Conservation (phyloP, 352 stramenopile genomes). For the Ophiocytium majus region DNA sequence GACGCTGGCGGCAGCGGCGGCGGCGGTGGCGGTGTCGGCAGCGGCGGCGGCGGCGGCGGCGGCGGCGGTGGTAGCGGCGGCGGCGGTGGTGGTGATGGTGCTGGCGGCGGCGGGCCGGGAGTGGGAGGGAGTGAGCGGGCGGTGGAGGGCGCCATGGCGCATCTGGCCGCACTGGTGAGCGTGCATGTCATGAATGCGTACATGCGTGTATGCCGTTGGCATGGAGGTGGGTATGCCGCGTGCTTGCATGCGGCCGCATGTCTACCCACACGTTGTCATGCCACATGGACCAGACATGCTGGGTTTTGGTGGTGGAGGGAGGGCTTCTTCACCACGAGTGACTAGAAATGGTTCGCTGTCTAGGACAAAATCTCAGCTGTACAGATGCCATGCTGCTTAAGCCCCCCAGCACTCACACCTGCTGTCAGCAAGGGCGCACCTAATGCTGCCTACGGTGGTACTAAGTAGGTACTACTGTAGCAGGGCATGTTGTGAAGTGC, state of each 20-base stretch:
- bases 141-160: not conserved
- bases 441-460: too few relatives aligned
- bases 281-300: not conserved
- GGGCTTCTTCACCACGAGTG: not conserved
- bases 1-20: too few relatives aligned
- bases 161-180: slow-evolving; percentile 12
- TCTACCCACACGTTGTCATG: not conserved
- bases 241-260: not conserved
- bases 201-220: not conserved
- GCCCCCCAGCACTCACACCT: too few relatives aligned
- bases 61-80: not conserved
- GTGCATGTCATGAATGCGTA: not conserved
- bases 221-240: not conserved
- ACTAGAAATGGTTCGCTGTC: not conserved
- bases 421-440: too few relatives aligned
- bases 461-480: too few relatives aligned
- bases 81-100: not conserved
- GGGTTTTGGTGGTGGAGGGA: not conserved
- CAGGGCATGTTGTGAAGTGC: too few relatives aligned
- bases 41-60: not conserved
- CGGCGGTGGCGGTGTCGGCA: not conserved
- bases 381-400: too few relatives aligned
- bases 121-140: not conserved
- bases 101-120: not conserved
- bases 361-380: too few relatives aligned